Evolutionary conservation across 208 protist genomes (phyloP).

Genomic region (Acanthamoeba lenticulata): DNA sequence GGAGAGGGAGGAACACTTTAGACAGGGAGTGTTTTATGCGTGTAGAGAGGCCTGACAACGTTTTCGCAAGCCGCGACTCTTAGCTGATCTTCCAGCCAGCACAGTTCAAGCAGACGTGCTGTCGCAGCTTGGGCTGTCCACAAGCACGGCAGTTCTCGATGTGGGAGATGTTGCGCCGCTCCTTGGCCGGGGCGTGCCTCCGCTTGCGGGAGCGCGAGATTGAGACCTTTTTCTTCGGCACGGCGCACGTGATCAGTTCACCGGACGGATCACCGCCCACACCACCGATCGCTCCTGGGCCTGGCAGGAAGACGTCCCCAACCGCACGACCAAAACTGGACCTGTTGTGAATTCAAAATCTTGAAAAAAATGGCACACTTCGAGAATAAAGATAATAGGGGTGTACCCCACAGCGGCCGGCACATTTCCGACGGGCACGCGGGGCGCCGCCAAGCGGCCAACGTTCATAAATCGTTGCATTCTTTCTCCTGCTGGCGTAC

Average conservation of each 20-base stretch:
- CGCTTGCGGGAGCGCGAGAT: neutral
- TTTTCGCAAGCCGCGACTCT: neutral
- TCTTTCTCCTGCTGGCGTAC: neutral
- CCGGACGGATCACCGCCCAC: neutral
- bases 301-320: neutral
- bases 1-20: neutral
- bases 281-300: neutral
- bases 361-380: neutral
- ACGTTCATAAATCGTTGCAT: neutral
- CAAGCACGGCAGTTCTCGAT: conserved; percentile 33
- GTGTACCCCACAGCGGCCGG: neutral
- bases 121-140: conserved; percentile 48
- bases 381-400: neutral
- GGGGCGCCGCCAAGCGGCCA: neutral
- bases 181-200: neutral
- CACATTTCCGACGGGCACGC: neutral
- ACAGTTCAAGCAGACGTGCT: conserved; percentile 53
- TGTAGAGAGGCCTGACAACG: no score
- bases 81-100: conserved; percentile 19
- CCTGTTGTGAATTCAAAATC: neutral
- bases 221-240: conserved; percentile 50
- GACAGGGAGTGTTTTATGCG: neutral
- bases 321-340: neutral
- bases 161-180: neutral
- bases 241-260: neutral